Conservation (phyloP, 495 filamentous ascomycete genomes). For the Xylaria nigripes region DNA sequence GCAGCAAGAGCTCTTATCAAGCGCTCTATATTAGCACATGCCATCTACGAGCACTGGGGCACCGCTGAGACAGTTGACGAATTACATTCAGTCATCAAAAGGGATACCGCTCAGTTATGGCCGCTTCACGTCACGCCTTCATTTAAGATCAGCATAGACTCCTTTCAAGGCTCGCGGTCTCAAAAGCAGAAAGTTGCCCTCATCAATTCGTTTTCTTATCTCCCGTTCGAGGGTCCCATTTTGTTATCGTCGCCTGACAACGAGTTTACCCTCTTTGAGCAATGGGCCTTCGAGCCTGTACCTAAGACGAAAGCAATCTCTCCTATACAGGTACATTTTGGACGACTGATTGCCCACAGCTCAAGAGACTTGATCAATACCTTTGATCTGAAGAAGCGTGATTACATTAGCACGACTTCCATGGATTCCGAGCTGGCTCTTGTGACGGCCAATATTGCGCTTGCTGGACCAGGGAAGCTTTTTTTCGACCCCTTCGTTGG, state of each 20-base stretch:
- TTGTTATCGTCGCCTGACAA: constrained; percentile 60
- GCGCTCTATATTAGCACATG: constrained; percentile 71
- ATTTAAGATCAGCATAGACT: constrained; percentile 78
- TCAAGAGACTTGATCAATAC: constrained; percentile 57
- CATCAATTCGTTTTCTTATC: constrained; percentile 74
- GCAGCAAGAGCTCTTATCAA: constrained; percentile 58
- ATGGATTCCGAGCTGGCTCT: constrained; percentile 95
- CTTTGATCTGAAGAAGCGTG: constrained; percentile 85
- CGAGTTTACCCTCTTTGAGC: constrained; percentile 71
- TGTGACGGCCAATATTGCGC: constrained; percentile 83
- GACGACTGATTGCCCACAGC: constrained; percentile 56
- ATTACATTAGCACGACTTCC: constrained; percentile 88
- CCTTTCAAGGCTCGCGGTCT: constrained; percentile 61
- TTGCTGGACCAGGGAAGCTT: constrained; percentile 70
- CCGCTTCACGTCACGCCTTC: constrained; percentile 47
- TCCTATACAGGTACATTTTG: constrained; percentile 60
- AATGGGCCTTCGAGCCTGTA: constrained; percentile 52
- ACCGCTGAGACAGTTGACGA: constrained; percentile 55
- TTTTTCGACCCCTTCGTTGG: constrained; percentile 94
- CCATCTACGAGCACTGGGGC: constrained; percentile 86
- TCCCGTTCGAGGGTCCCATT: constrained; percentile 70
- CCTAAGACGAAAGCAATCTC: constrained; percentile 29
- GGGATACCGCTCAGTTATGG: constrained; percentile 57
- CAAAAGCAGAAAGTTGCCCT: constrained; percentile 51
- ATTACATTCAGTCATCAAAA: constrained; percentile 57